Percentiles rank a stretch among this genome's conserved stretches.
Evolutionary conservation across 805 yeast genomes (phyloP).

Genomic region (Isabelozyma heimii): DNA sequence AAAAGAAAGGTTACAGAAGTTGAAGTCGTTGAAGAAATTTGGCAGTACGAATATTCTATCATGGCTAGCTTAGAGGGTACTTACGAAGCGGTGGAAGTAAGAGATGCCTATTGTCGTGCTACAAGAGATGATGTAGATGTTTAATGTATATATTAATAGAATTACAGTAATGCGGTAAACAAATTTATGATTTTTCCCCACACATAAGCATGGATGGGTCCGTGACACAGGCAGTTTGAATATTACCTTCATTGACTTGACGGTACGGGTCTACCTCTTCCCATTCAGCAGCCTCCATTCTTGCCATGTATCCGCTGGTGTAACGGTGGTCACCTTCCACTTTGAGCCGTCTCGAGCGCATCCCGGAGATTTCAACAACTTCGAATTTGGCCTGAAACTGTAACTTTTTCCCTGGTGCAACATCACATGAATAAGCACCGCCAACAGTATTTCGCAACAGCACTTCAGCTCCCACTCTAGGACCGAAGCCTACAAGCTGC

Average conservation of each 20-base stretch:
- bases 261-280: conserved; percentile 2
- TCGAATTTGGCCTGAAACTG: conserved; percentile 9
- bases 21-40: conserved; percentile 67
- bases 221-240: conserved; percentile 14
- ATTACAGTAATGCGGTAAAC: no score
- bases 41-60: conserved; percentile 65
- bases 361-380: conserved; percentile 3
- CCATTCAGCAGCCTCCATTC: conserved; percentile 11
- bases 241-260: conserved; percentile 3
- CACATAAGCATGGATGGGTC: conserved; percentile 2
- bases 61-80: conserved; percentile 86
- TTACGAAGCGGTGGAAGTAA: conserved; percentile 88
- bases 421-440: conserved; percentile 10
- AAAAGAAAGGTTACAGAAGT: conserved; percentile 41
- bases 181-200: neutral
- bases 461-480: conserved; percentile 3
- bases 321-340: conserved; percentile 3
- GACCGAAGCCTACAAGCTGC: conserved; percentile 5
- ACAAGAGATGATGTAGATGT: conserved; percentile 7
- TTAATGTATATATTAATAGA: neutral
- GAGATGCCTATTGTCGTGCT: conserved; percentile 71
- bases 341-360: conserved; percentile 5
- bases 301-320: conserved; percentile 1
- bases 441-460: conserved; percentile 1
- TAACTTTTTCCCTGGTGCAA: conserved; percentile 6